These are phyloP conservation scores for Cetraspora pellucida DNA, from an alignment of 192 early-diverging fungal species.

Conservation along the genomic window DNA sequence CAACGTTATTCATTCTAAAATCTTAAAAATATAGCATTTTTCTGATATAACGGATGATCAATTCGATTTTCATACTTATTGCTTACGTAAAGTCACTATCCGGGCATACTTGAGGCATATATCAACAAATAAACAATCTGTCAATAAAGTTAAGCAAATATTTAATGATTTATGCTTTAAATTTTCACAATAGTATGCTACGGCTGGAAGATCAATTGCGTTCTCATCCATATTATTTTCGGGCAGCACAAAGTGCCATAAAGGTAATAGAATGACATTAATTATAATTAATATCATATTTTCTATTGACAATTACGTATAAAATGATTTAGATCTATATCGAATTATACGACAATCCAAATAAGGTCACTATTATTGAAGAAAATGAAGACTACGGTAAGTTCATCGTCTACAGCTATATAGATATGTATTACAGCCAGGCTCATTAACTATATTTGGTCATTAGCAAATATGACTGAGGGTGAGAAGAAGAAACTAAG, in stretches of 20 bases:
- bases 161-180: neutral
- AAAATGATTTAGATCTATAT: slow-evolving; percentile 50
- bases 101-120: slow-evolving; percentile 79
- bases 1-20: slow-evolving; percentile 69
- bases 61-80: slow-evolving; percentile 96
- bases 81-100: slow-evolving; percentile 84
- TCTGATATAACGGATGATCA: slow-evolving; percentile 86
- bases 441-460: neutral
- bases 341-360: slow-evolving; percentile 58
- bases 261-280: slow-evolving; percentile 49
- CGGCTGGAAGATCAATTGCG: slow-evolving; percentile 77
- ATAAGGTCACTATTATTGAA: slow-evolving; percentile 46
- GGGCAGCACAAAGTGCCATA: slow-evolving; percentile 75
- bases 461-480: slow-evolving; percentile 63
- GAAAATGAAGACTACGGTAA: slow-evolving; percentile 42
- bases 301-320: slow-evolving; percentile 33
- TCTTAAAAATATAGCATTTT: slow-evolving; percentile 57
- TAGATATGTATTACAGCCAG: neutral
- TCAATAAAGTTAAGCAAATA: too few relatives aligned
- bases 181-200: slow-evolving; percentile 53
- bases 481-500: slow-evolving; percentile 77
- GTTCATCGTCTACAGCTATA: neutral
- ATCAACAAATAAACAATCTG: neutral
- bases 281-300: neutral
- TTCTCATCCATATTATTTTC: slow-evolving; percentile 68